Conservation (phyloP, 495 filamentous ascomycete species). For the Penicillium verhagenii region DNA sequence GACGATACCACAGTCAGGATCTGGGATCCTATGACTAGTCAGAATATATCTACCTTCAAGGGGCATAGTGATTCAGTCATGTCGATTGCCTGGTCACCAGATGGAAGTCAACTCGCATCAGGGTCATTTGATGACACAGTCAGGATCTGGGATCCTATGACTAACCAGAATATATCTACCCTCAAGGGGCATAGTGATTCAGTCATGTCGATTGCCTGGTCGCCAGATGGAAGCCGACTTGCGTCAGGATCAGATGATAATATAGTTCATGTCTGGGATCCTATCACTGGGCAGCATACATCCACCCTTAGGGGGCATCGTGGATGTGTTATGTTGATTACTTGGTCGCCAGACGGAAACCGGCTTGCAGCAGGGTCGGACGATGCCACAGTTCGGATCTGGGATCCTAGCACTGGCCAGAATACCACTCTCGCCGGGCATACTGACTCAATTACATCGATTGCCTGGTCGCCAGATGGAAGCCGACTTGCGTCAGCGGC, state of each 20-base stretch:
- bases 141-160: constrained; percentile 3
- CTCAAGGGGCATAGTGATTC: constrained; percentile 7
- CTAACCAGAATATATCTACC: constrained; percentile 7
- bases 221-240: constrained; percentile 2
- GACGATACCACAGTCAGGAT: not conserved
- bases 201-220: constrained; percentile 7
- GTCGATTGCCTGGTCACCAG: constrained; percentile 1
- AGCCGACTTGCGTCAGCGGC: constrained; percentile 7
- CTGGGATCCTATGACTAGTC: not conserved
- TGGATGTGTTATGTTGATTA: not conserved
- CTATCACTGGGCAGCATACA: not conserved
- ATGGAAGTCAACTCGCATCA: constrained; percentile 4
- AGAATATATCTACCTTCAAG: not conserved
- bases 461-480: constrained; percentile 3
- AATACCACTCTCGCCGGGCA: not conserved
- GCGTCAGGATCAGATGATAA: constrained; percentile 2
- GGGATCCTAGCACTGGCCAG: not conserved
- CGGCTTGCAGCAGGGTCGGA: not conserved
- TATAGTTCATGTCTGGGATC: not conserved
- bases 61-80: not conserved
- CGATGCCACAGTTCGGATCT: not conserved
- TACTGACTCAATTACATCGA: not conserved
- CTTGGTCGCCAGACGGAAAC: not conserved
- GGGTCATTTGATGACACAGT: not conserved
- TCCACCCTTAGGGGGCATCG: not conserved